These are phyloP conservation scores for Ganoderma boninense DNA, from an alignment of 1,284 basidiomycete genomes.

Conservation along the genomic window DNA sequence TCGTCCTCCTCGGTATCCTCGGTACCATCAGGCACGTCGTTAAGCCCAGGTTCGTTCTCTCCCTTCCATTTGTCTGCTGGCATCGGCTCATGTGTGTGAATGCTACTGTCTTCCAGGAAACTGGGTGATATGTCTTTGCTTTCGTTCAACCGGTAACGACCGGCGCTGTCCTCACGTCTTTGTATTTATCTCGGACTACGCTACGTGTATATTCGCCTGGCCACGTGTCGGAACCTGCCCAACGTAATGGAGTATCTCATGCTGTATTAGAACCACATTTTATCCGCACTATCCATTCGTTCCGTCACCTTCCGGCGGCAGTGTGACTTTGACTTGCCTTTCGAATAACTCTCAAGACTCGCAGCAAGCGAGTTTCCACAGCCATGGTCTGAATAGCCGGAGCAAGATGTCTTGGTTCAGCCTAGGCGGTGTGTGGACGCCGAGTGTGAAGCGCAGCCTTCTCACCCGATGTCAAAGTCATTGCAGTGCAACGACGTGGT, in stretches of 20 bases:
- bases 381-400: background rate
- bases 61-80: conserved; percentile 33
- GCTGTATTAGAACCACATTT: conserved; percentile 35
- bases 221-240: conserved; percentile 26
- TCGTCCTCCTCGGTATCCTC: conserved; percentile 86
- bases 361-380: background rate
- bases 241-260: conserved; percentile 35
- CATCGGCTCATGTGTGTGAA: conserved; percentile 23
- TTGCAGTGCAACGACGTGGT: conserved; percentile 4
- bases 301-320: background rate
- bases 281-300: background rate
- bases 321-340: background rate
- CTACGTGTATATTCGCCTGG: conserved; percentile 27
- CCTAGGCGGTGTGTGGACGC: background rate
- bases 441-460: background rate
- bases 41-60: conserved; percentile 82
- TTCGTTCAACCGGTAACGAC: conserved; percentile 80
- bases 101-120: conserved; percentile 53
- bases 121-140: conserved; percentile 86
- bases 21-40: conserved; percentile 94
- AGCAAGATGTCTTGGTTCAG: background rate
- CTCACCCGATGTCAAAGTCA: background rate
- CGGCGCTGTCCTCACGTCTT: conserved; percentile 7
- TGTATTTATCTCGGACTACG: conserved; percentile 34
- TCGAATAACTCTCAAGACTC: background rate